A percentile compares a stretch with the other conserved stretches of the same genome.
phyloP scores from a whole-genome alignment of 2,329 filamentous ascomycete genomes.

The Furcasterigmium sp. region DNA sequence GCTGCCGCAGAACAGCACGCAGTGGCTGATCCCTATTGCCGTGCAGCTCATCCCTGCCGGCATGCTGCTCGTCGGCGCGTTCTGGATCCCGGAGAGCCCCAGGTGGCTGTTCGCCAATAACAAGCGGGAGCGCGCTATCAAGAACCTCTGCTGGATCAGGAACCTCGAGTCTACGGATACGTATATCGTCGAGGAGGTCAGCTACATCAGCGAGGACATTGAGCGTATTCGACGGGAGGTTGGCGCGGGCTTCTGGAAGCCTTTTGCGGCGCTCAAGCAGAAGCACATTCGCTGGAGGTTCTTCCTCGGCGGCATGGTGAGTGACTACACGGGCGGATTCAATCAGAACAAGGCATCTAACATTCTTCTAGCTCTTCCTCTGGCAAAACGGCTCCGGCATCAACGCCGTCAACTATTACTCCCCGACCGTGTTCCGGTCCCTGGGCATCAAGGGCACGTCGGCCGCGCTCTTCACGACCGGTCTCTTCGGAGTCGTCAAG shows the following conservation, averaged over 20 bases:
- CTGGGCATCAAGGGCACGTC: slow-evolving; percentile 56
- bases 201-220: slow-evolving; percentile 41
- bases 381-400: slow-evolving; percentile 12
- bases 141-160: slow-evolving; percentile 50
- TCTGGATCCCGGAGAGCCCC: slow-evolving; percentile 47
- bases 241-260: slow-evolving; percentile 55
- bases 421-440: slow-evolving; percentile 57
- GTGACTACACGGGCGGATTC: no score
- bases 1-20: slow-evolving; percentile 7
- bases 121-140: slow-evolving; percentile 42
- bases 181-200: slow-evolving; percentile 61
- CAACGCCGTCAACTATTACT: slow-evolving; percentile 23
- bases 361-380: slow-evolving; percentile 1
- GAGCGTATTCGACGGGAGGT: slow-evolving; percentile 47
- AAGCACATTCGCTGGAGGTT: slow-evolving; percentile 52
- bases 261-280: slow-evolving; percentile 43
- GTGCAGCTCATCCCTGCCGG: slow-evolving; percentile 50
- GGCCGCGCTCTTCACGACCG: slow-evolving; percentile 55
- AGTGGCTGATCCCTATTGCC: slow-evolving; percentile 46
- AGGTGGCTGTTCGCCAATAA: slow-evolving; percentile 54
- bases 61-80: slow-evolving; percentile 39
- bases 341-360: no score
- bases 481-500: slow-evolving; percentile 61
- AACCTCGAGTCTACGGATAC: slow-evolving; percentile 40
- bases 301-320: slow-evolving; percentile 56